Conservation (phyloP, 768 basidiomycete genomes). For the Dentipellis fragilis region DNA sequence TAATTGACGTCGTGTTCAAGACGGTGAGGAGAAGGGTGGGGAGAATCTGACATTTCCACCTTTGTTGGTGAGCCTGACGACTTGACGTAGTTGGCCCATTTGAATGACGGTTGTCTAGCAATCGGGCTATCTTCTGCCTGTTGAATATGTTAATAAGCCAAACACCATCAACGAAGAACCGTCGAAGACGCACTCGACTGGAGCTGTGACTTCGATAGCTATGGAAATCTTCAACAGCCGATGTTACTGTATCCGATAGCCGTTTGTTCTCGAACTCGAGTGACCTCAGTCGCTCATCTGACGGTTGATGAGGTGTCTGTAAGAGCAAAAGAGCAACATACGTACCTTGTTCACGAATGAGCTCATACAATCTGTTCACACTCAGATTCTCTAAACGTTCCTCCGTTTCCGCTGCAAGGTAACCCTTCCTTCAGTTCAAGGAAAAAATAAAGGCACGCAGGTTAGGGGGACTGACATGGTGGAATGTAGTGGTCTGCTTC, state of each 20-base stretch:
- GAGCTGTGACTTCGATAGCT: constrained; percentile 22
- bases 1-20: constrained; percentile 53
- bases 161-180: constrained; percentile 18
- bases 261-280: constrained; percentile 75
- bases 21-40: constrained; percentile 70
- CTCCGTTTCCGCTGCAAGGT: constrained; percentile 42
- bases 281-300: constrained; percentile 57
- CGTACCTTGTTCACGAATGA: constrained; percentile 70
- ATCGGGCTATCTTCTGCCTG: constrained; percentile 35
- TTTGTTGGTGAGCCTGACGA: constrained; percentile 77
- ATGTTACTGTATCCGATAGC: constrained; percentile 50
- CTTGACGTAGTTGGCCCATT: constrained; percentile 79
- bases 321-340: not conserved
- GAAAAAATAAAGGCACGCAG: not conserved
- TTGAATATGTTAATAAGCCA: constrained; percentile 15
- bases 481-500: constrained; percentile 82
- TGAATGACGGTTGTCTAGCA: constrained; percentile 72
- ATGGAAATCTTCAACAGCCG: constrained; percentile 57
- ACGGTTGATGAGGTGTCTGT: constrained; percentile 2
- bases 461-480: constrained; percentile 51
- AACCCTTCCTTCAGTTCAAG: not conserved
- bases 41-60: constrained; percentile 57
- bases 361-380: constrained; percentile 53
- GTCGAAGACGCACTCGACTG: constrained; percentile 5
- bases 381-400: constrained; percentile 45